Evolutionary conservation across 345 rosid genomes (phyloP).

Genomic region (Microcos paniculata): DNA sequence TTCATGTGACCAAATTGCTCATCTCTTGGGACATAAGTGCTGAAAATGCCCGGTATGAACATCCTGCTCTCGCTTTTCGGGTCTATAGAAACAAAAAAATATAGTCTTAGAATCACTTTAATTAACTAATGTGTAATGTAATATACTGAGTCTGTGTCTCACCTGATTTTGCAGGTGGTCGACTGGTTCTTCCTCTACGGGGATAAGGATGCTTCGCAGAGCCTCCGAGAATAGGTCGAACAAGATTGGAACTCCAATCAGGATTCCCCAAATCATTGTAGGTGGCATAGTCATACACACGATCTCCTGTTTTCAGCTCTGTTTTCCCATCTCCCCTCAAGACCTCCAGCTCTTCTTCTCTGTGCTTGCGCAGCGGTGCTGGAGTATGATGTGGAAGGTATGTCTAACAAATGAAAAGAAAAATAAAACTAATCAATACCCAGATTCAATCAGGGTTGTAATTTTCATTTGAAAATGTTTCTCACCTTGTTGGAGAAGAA

Average conservation of each 20-base stretch:
- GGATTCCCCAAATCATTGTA: conserved; percentile 75
- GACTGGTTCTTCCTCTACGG: conserved; percentile 71
- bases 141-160: neutral
- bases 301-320: conserved; percentile 59
- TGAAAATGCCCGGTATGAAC: conserved; percentile 34
- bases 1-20: conserved; percentile 75
- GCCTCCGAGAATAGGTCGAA: conserved; percentile 75
- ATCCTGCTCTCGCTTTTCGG: conserved; percentile 27
- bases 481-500: conserved; percentile 72
- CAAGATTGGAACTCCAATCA: conserved; percentile 28
- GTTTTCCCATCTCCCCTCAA: conserved; percentile 67
- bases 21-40: conserved; percentile 78
- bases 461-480: neutral
- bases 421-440: neutral
- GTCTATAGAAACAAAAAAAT: neutral
- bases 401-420: conserved; percentile 30
- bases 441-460: neutral
- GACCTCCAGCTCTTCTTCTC: conserved; percentile 55
- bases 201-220: conserved; percentile 68
- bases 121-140: neutral
- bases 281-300: conserved; percentile 75
- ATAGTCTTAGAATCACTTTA: neutral
- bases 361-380: conserved; percentile 40
- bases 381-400: conserved; percentile 74
- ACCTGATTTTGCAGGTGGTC: conserved; percentile 47